phyloP scores from a whole-genome alignment of 2,329 filamentous ascomycete genomes.

The Cadophora gregata region DNA sequence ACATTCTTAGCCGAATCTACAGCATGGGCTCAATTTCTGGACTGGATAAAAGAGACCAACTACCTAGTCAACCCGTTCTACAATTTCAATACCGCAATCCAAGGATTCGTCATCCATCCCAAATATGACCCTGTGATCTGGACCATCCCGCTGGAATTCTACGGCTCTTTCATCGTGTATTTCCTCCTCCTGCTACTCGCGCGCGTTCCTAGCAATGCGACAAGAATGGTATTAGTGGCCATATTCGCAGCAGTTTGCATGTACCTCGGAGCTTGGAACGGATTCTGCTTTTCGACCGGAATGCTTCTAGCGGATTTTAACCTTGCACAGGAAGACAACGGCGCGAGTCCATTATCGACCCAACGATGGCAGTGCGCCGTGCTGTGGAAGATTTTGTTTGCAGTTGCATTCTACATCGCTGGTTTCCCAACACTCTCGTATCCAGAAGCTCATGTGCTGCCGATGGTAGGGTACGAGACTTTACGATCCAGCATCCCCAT shows the following conservation, averaged over 20 bases:
- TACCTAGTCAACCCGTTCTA: conserved; percentile 34
- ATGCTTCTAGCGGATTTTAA: conserved; percentile 39
- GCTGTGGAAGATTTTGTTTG: conserved; percentile 28
- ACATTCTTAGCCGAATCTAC: conserved; percentile 42
- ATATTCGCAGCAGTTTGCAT: conserved; percentile 26
- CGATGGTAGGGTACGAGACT: conserved; percentile 36
- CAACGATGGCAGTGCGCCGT: conserved; percentile 12
- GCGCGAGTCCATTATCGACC: background rate
- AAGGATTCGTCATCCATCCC: conserved; percentile 31
- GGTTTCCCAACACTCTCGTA: conserved; percentile 33
- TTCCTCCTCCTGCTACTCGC: conserved; percentile 30
- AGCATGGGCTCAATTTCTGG: conserved; percentile 30
- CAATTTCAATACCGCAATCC: conserved; percentile 29
- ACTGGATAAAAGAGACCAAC: conserved; percentile 37
- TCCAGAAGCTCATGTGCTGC: conserved; percentile 26
- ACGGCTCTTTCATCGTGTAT: conserved; percentile 48
- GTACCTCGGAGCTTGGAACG: conserved; percentile 36
- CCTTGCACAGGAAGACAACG: conserved; percentile 31
- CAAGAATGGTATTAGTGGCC: conserved; percentile 32
- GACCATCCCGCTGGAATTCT: conserved; percentile 56
- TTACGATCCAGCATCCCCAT: conserved; percentile 31
- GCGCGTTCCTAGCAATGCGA: conserved; percentile 23
- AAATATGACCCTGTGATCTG: conserved; percentile 54
- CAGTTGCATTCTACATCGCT: conserved; percentile 34
- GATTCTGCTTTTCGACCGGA: conserved; percentile 37